phyloP scores from a whole-genome alignment of 306 rosid species.

The Vigna reflexopilosa region DNA sequence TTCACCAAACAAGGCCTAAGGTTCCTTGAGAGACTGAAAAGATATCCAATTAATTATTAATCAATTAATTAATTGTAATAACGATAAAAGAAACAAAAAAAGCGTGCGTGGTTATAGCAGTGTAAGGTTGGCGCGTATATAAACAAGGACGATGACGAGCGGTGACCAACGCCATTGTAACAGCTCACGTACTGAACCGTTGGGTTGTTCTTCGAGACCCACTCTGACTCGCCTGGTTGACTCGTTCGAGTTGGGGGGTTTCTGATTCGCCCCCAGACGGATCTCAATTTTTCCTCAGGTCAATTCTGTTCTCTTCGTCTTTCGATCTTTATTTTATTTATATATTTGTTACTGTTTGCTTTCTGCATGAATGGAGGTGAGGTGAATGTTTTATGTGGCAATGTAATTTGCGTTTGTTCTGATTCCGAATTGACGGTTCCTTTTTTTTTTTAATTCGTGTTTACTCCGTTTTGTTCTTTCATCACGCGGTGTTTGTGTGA shows the following conservation, averaged over 20 bases:
- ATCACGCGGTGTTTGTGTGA: constrained; percentile 28
- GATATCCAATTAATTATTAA: not conserved
- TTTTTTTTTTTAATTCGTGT: constrained; percentile 4
- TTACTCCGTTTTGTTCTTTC: not conserved
- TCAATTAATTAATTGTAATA: not conserved
- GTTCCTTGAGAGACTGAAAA: constrained; percentile 33
- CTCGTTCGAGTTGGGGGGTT: constrained; percentile 46
- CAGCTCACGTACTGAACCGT: constrained; percentile 45
- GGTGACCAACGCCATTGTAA: constrained; percentile 44
- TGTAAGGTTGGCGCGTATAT: constrained; percentile 44
- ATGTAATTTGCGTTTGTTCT: constrained; percentile 25
- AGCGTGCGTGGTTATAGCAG: not conserved
- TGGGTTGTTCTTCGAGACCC: constrained; percentile 38
- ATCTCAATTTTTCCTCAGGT: constrained; percentile 41
- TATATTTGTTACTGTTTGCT: not conserved
- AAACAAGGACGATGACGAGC: constrained; percentile 29
- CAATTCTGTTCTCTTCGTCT: not conserved
- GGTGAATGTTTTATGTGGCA: constrained; percentile 33
- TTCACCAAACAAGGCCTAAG: constrained; percentile 43
- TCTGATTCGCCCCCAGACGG: constrained; percentile 24
- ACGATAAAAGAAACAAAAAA: not conserved
- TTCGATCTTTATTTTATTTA: not conserved
- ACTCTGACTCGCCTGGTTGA: constrained; percentile 42
- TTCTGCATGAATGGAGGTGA: constrained; percentile 8
- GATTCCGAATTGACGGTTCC: not conserved